Evolutionary conservation across 441 rosid genomes (phyloP), one percentile per base, ranked within the genome.

Genomic region (Mallotus japonicus): DNA sequence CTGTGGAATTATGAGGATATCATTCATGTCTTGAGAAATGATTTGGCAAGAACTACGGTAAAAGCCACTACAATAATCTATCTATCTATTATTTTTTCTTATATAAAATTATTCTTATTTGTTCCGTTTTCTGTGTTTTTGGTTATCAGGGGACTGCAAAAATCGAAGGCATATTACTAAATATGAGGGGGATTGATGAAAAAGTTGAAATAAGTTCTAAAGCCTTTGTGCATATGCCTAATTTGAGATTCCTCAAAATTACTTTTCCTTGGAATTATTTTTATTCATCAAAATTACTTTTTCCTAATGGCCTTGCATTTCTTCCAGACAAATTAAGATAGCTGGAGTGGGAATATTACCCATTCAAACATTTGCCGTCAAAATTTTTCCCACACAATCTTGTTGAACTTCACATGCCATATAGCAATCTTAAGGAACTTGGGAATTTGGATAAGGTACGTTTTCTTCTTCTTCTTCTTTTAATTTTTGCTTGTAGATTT

Each of bases 391-490:
- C 71, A 14, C 20, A 37, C 0, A 3, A 67, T 28, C 67, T 76
- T 28, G 77, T 81, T 54, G 70, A 75, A 19, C 67, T 80, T 7
- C 60, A 66, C 34, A 60, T 85, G 71, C 20, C 28, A 13, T 0
- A 11, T 0, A 55, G 53, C 50, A 10, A 40, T 19, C 4, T 69
- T 16, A 6, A 19, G 10, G 4, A 69, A 11, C 50, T 56, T 7
- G 54, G 44, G 44, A 42, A 32, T 16, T 22, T 5, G 12, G 13
- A 56, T 56, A 6, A 67, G 59, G 44, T 50, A 24, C 17, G 28
- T 24, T 5, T 1, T 28, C 3, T 63, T 28, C 46, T 42, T 42
- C 6, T 42, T 4, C 8, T 42, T 42, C 0, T 42, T 42, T 1
- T 42, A 42, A 42, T 42, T 42, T 42, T 42, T 24, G 0, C 28